Conservation (phyloP, 306 rosid species). For the Vigna hirtella region DNA sequence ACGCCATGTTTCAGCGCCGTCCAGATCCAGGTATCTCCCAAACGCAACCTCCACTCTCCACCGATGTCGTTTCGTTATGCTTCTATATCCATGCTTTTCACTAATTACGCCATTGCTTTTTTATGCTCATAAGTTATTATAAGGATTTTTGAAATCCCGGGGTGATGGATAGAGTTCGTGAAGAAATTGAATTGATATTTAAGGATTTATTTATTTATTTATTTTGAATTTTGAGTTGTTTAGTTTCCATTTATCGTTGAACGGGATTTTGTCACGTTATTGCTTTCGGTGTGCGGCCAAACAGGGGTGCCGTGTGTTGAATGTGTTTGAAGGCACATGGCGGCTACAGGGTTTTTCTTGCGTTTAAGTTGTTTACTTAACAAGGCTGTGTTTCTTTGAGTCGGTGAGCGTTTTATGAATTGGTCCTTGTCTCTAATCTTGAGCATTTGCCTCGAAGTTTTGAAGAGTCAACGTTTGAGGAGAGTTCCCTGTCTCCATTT, state of each 20-base stretch:
- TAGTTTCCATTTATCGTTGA: slow-evolving; percentile 16
- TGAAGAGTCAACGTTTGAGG: slow-evolving; percentile 33
- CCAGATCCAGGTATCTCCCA: slow-evolving; percentile 38
- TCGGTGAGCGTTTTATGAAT: slow-evolving; percentile 50
- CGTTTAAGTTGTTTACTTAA: slow-evolving; percentile 25
- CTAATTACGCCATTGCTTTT: neutral
- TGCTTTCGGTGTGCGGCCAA: neutral
- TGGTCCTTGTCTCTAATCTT: slow-evolving; percentile 43
- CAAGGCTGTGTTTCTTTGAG: slow-evolving; percentile 26
- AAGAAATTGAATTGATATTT: slow-evolving; percentile 36
- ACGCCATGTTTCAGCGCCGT: slow-evolving; percentile 37
- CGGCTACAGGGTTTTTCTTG: slow-evolving; percentile 30
- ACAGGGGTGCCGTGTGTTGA: slow-evolving; percentile 56
- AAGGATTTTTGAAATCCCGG: neutral
- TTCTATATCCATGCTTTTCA: neutral
- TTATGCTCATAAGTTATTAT: neutral
- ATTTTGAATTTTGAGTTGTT: neutral
- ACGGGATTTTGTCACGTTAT: slow-evolving; percentile 37
- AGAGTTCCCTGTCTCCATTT: slow-evolving; percentile 21
- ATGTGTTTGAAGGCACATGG: slow-evolving; percentile 45
- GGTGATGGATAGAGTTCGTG: slow-evolving; percentile 15
- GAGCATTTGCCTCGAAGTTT: slow-evolving; percentile 42
- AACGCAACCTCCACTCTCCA: neutral
- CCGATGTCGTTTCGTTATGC: neutral
- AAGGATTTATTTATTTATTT: neutral